A percentile compares a stretch with the other conserved stretches of the same genome.
Evolutionary conservation across 1,284 basidiomycete genomes (phyloP).

Genomic region (Apiotrichum montevideense): DNA sequence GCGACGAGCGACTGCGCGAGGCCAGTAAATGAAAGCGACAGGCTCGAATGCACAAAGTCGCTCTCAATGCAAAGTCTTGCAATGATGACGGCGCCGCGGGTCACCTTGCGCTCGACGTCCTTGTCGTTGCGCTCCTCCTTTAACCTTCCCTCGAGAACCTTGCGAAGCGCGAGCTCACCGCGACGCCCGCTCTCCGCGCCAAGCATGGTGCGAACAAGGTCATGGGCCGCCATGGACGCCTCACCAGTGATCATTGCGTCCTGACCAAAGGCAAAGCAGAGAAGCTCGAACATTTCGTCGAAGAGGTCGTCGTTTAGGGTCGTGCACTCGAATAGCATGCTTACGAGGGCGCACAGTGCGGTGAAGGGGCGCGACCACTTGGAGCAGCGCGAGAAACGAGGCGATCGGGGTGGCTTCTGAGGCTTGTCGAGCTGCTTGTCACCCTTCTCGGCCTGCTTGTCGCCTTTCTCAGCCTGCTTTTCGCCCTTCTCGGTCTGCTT

Average conservation of each 20-base stretch:
- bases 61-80: slow-evolving; percentile 25
- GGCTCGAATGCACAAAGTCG: slow-evolving; percentile 15
- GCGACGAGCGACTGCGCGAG: slow-evolving; percentile 33
- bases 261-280: slow-evolving; percentile 35
- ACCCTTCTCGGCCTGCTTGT: too few species aligned
- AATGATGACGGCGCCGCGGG: slow-evolving; percentile 36
- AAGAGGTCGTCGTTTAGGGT: slow-evolving; percentile 32
- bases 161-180: slow-evolving; percentile 32
- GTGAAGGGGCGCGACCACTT: slow-evolving; percentile 28
- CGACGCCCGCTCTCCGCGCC: slow-evolving; percentile 30
- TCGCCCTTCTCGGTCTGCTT: too few species aligned
- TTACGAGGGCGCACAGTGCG: slow-evolving; percentile 25
- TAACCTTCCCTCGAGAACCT: slow-evolving; percentile 31
- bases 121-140: slow-evolving; percentile 16
- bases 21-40: slow-evolving; percentile 25
- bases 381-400: not conserved
- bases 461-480: too few species aligned
- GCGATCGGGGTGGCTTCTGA: not conserved
- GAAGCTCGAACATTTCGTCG: slow-evolving; percentile 31
- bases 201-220: slow-evolving; percentile 30
- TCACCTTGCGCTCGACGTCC: slow-evolving; percentile 31
- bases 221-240: slow-evolving; percentile 13
- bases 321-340: slow-evolving; percentile 26
- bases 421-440: not conserved
- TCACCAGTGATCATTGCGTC: slow-evolving; percentile 26